Base-by-base conservation (phyloP, 352 stramenopile genomes). In the Halophytophthora batemanensis region DNA sequence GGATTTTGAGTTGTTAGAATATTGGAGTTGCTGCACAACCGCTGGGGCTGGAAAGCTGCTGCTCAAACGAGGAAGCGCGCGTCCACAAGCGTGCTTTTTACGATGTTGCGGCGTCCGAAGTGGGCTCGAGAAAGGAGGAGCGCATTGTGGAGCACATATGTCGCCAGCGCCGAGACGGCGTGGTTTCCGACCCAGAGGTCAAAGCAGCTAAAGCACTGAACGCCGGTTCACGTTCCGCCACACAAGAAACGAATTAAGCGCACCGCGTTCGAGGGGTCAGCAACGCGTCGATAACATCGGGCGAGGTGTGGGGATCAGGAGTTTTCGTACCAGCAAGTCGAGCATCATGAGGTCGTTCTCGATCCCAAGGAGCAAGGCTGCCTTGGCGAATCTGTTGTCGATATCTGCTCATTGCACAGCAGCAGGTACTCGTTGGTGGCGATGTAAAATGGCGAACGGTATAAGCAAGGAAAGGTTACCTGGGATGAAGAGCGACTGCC, bases 311-410 rank as follows among this genome's bases (percentile, higher is more conserved):
- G 2, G n/a, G 22, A 50, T 33, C 6, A 33, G 17, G n/a, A 19
- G 11, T 19, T 19, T 22, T 63, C 75, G 62, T 69, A 92, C 74
- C 50, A 93, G 61, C n/a, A 96, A 63, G 56, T 97, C 90, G 45
- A 96, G 72, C 36, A 96, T 54, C 70, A 96, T 85, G 25, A 97
- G 72, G 45, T 96, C 87, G 48, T 85, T 86, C 60, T 96, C 85
- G 18, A 90, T 69, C 7, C 86, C 86, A 8, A 93, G 64, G 12
- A 91, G 85, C 6, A 96, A 41, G 12, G 87, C 70, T 0, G 53
- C 58, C 12, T 68, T 64, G 13, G 71, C 59, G 52, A 90, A 94
- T 19, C 41, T 74, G n/a, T 58, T 71, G 6, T 61, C 48, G 6
- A 62, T 69, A 44, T 95, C 85, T 82, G 47, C 17, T 38, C 8